phyloP scores from a whole-genome alignment of 306 rosid species.

The Vicia faba region DNA sequence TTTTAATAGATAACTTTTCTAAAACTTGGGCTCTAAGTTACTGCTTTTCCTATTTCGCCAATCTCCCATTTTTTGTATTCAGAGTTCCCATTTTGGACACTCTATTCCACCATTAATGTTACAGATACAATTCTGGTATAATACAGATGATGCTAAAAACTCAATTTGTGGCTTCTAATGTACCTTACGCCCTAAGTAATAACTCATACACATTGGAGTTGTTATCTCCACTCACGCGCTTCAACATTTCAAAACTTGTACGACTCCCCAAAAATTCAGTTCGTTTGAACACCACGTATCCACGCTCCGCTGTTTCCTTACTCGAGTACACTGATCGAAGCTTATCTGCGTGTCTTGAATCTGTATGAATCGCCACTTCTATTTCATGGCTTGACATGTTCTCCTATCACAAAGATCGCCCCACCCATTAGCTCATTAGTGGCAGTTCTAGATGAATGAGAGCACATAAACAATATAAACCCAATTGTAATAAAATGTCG shows the following conservation, averaged over 20 bases:
- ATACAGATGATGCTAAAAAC: conserved; percentile 3
- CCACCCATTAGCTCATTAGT: conserved; percentile 6
- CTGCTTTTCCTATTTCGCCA: neutral
- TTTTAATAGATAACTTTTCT: neutral
- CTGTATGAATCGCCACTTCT: conserved; percentile 86
- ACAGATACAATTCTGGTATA: conserved; percentile 2
- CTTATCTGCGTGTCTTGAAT: conserved; percentile 89
- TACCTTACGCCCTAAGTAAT: conserved; percentile 74
- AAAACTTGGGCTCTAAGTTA: neutral
- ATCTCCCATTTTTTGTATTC: conserved; percentile 12
- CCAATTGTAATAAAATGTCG: neutral
- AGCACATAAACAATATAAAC: neutral
- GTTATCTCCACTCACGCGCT: conserved; percentile 83
- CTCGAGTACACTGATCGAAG: conserved; percentile 75
- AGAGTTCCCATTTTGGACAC: conserved; percentile 14
- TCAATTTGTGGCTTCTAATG: conserved; percentile 19
- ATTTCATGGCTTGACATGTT: conserved; percentile 75
- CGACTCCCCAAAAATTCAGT: conserved; percentile 87
- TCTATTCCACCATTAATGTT: conserved; percentile 6
- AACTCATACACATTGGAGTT: conserved; percentile 91
- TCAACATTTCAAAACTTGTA: conserved; percentile 85
- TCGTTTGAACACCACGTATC: conserved; percentile 62
- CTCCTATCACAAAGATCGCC: conserved; percentile 54
- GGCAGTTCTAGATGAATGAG: conserved; percentile 7
- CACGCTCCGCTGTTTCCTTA: conserved; percentile 61